phyloP scores from a whole-genome alignment of 768 basidiomycete genomes.

The Suillus brevipes region DNA sequence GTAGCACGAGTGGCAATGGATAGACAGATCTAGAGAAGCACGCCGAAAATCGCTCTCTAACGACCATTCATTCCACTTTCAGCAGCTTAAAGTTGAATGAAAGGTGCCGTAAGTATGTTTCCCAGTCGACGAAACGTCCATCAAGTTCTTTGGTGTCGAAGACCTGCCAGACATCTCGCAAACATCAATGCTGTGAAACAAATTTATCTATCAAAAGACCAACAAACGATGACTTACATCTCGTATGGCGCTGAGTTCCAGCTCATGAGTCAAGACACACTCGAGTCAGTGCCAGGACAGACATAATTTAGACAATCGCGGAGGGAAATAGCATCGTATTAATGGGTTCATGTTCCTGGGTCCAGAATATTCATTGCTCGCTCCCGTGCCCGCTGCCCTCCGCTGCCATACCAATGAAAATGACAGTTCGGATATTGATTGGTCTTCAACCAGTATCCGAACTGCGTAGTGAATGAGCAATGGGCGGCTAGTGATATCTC shows the following conservation, averaged over 20 bases:
- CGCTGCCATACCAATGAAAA: background rate
- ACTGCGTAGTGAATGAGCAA: background rate
- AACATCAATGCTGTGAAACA: constrained; percentile 33
- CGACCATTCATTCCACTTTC: background rate
- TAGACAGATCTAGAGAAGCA: background rate
- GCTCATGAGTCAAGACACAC: too few relatives aligned
- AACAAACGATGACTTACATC: too few relatives aligned
- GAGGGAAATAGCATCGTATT: too few relatives aligned
- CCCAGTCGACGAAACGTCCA: background rate
- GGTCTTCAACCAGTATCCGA: background rate
- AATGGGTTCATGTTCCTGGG: background rate
- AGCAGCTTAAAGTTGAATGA: background rate
- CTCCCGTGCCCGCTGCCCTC: too few relatives aligned
- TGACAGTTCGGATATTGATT: background rate
- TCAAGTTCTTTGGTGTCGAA: background rate
- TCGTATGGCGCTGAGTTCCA: too few relatives aligned
- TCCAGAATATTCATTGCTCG: background rate
- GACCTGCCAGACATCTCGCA: too few relatives aligned
- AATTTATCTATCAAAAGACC: too few relatives aligned
- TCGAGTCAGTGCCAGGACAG: too few relatives aligned
- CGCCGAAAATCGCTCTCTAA: background rate
- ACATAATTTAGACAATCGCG: too few relatives aligned
- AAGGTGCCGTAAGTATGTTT: background rate
- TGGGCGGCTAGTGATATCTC: background rate
- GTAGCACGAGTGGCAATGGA: background rate